Base-by-base conservation (phyloP, 352 stramenopile genomes). In the Globisporangium splendens region DNA sequence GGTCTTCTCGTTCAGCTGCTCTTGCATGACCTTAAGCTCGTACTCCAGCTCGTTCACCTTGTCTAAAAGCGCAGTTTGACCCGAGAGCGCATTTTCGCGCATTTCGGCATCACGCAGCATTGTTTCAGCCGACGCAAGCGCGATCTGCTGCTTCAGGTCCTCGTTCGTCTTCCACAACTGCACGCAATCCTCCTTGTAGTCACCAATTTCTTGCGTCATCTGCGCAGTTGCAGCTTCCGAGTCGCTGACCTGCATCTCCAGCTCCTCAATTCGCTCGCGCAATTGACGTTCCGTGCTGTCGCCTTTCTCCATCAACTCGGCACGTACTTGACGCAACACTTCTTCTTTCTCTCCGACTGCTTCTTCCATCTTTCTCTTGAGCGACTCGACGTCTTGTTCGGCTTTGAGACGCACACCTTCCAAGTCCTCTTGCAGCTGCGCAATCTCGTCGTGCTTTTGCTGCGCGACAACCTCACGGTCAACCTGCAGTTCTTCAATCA, bases 131-230 rank as follows among this genome's bases (percentile, higher is more conserved):
- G 83, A 79, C 18, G 74, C 66, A 17, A 81, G 63, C 11, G 72
- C 77, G 15, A 91, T 64, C 33, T 93, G 83, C 61, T 89, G 79
- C 65, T 91, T 91, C 13, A 93, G 56, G 14, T 90, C 83, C 56
- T 93, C 83, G 46, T 91, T 93, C 38, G 75, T 61, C 41, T 89
- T 82, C 83, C 83, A 93, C 38, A 93, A 59, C 61, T 89, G 73
- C 41, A 85, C 76, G 20, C 83, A 93, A 55, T 93, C 83, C 50
- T 91, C 75, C 52, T 89, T 91, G 63, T 88, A 93, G 54, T 90
- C 79, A 20, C 86, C 79, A 42, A 87, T 65, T 22, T 84, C 74
- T 46, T 85, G 77, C 15, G 62, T 76, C 59, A 75, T 72, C 22
- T 70, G 58, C 14, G 56, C 50, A 18, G 73, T 64, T 33, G 53